phyloP scores from a whole-genome alignment of 2,329 filamentous ascomycete species.

The Penicillium sp. region DNA sequence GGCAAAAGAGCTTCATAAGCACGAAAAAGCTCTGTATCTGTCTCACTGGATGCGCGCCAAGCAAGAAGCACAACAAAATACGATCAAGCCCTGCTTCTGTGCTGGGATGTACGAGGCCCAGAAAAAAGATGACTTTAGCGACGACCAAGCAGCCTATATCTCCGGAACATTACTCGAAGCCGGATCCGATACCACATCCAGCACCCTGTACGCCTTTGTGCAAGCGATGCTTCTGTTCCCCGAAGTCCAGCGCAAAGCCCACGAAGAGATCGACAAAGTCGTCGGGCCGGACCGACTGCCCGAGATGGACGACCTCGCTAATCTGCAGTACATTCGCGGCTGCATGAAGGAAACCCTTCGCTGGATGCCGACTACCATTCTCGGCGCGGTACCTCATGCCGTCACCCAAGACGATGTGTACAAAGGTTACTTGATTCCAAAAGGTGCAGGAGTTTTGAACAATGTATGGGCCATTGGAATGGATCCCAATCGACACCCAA shows the following conservation, averaged over 20 bases:
- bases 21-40: constrained; percentile 43
- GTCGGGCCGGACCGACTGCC: constrained; percentile 30
- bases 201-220: constrained; percentile 48
- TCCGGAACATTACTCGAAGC: constrained; percentile 38
- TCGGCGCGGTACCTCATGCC: constrained; percentile 47
- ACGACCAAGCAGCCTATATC: constrained; percentile 34
- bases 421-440: constrained; percentile 48
- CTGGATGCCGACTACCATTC: constrained; percentile 43
- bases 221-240: constrained; percentile 48
- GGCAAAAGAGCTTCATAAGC: constrained; percentile 42
- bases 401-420: constrained; percentile 48
- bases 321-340: constrained; percentile 33
- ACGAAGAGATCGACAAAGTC: constrained; percentile 36
- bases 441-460: constrained; percentile 45
- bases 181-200: constrained; percentile 50
- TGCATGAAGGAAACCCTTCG: constrained; percentile 35
- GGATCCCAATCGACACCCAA: constrained; percentile 39
- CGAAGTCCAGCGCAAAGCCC: constrained; percentile 40
- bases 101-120: constrained; percentile 28
- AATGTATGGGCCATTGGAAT: constrained; percentile 46
- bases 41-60: constrained; percentile 44
- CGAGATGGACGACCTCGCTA: constrained; percentile 28
- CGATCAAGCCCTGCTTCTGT: constrained; percentile 29
- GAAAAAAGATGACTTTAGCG: constrained; percentile 29
- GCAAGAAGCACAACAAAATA: constrained; percentile 27